These are phyloP conservation scores for Dittrichia graveolens DNA, from an alignment of 129 eudicot genomes.

Conservation along the genomic window DNA sequence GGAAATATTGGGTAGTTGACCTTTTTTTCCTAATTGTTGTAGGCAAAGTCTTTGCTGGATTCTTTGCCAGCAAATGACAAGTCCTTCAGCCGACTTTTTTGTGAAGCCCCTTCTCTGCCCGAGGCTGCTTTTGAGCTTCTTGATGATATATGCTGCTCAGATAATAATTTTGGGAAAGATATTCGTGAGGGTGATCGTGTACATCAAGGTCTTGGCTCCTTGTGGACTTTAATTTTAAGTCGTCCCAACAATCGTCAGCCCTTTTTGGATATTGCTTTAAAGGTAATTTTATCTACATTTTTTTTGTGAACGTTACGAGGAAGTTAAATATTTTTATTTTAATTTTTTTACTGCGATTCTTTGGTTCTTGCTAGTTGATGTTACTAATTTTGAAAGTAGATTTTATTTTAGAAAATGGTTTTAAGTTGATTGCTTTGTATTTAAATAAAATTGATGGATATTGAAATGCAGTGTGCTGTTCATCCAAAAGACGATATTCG, in stretches of 20 bases:
- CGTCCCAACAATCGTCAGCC: slow-evolving; percentile 74
- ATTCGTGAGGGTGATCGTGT: slow-evolving; percentile 82
- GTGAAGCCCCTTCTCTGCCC: slow-evolving; percentile 84
- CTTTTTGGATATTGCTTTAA: slow-evolving; percentile 82
- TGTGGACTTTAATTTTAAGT: slow-evolving; percentile 80
- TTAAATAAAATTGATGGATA: slow-evolving; percentile 25
- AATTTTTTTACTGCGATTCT: neutral
- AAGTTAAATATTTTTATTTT: neutral
- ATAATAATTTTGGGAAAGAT: slow-evolving; percentile 48
- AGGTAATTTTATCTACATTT: slow-evolving; percentile 43
- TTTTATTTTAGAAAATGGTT: neutral
- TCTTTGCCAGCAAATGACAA: slow-evolving; percentile 82
- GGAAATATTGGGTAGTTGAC: neutral
- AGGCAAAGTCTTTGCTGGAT: slow-evolving; percentile 82
- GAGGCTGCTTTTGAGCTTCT: slow-evolving; percentile 75
- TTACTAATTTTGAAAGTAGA: neutral
- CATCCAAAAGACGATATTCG: slow-evolving; percentile 87
- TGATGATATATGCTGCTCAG: slow-evolving; percentile 67
- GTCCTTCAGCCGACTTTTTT: slow-evolving; percentile 89
- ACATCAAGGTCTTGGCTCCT: slow-evolving; percentile 94
- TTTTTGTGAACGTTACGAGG: slow-evolving; percentile 4
- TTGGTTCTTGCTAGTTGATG: neutral
- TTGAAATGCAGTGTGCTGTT: slow-evolving; percentile 79
- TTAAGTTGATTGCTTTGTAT: slow-evolving; percentile 1
- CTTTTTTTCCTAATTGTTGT: slow-evolving; percentile 4